Evolutionary conservation across 1,284 basidiomycete species (phyloP), one percentile per base, ranked within the genome.

Genomic region (Coniophora puteana): DNA sequence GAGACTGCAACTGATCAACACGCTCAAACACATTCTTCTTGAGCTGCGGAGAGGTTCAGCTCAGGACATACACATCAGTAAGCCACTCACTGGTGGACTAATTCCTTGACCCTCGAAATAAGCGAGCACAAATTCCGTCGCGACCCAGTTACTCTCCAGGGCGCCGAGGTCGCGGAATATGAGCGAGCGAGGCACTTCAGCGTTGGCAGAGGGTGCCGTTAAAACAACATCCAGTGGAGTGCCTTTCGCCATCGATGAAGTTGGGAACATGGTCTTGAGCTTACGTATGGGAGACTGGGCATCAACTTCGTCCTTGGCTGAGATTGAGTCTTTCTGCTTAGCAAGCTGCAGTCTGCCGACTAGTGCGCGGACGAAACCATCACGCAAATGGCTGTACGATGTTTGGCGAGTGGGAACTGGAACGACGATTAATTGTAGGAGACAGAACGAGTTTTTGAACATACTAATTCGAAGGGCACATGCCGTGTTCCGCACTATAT

Each of bases 381-480:
- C 91, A 17, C 92, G 77, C 14, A 94, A 68, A 55, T 94, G 92
- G 14, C 77, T 74, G 56, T 84, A 90, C 6, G 83, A 86, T 1
- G 91, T 94, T 23, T 73, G 74, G 12, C 91, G 78, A 1, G 86
- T 87, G 2, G 91, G 90, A 12, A 93, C 90, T 91, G 39, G 39
- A 31, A 38, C 35, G 40, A 18, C 34, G 25, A 30, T 36, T 24
- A 44, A 25, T 26, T 24, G 35, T 21, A 31, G 36, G 26, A 26
- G 13, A 35, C 26, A 31, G n/a, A 23, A 14, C 24, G 39, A 36
- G 23, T 5, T 24, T 3, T 29, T 21, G 18, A 36, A 62, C 68
- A 43, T 46, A 80, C 89, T 71, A 40, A 92, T 89, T 31, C 87
- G 76, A 38, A 91, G 65, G n/a, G 86, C 71, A 53, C 87, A 89